Evolutionary conservation across 768 basidiomycete genomes (phyloP), one percentile per base, ranked within the genome.

Genomic region (Boletus tomentosulus): DNA sequence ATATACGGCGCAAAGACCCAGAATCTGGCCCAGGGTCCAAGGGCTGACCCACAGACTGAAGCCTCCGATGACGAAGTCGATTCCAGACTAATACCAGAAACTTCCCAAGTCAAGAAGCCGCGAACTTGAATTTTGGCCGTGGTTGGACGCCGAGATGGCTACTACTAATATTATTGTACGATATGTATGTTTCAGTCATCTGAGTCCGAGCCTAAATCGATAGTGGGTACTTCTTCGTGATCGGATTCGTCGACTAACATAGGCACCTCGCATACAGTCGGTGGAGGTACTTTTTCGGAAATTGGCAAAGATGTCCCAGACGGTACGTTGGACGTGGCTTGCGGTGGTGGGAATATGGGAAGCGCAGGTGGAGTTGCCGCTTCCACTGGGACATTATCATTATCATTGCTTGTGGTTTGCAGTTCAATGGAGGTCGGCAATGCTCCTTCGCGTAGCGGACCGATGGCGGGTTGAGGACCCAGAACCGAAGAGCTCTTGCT

Each of bases 141-240:
- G 12, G 33, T 13, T 13, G 33, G 12, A 34, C 8, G 9, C 8
- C 30, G 3, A 11, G 30, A 15, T n/a, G 2, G 25, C 4, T 13
- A 27, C 38, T 37, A 35, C 50, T 41, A 24, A 33, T 44, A 39
- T 16, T 28, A 28, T 27, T 46, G 8, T 35, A 27, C 13, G 7
- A 7, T n/a, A 30, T 49, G 11, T 28, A 30, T 49, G 8, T 19
- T 22, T 59, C 53, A 70, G 31, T 37, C 47, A 39, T 92, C 91
- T 4, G 89, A 87, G 67, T 92, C 90, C 1, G 90, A 92, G 38
- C 78, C 83, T 74, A 90, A 73, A 65, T 92, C 80, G 35, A 94
- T 91, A 11, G 75, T 63, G 3, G 91, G 91, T 75, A 94, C 84
- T 56, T 85, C 85, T 57, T 88, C 86, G n/a, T 79, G 78, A 13